These are phyloP conservation scores for Mycena maculata DNA, from an alignment of 768 basidiomycete genomes.

Conservation along the genomic window DNA sequence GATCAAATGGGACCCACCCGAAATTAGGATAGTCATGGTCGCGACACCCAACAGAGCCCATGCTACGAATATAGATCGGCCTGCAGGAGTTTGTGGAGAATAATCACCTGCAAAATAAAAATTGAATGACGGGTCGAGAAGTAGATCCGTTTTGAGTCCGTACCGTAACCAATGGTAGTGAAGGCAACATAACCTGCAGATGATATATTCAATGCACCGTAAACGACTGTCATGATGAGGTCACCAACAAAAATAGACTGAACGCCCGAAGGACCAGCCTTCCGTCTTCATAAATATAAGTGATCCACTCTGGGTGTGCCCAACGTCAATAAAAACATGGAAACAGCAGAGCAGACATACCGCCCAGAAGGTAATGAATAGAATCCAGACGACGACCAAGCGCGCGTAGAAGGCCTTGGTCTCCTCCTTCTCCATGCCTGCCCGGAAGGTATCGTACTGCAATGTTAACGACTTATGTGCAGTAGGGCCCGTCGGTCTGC, in stretches of 20 bases:
- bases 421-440: constrained; percentile 55
- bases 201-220: neutral
- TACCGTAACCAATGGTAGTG: constrained; percentile 78
- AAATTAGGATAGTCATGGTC: constrained; percentile 80
- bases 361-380: constrained; percentile 86
- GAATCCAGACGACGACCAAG: constrained; percentile 62
- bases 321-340: neutral
- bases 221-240: neutral
- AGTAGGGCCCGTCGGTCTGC: constrained; percentile 6
- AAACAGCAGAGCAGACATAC: constrained; percentile 48
- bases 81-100: constrained; percentile 70
- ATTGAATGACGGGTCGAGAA: neutral
- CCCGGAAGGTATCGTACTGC: constrained; percentile 48
- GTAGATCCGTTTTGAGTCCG: neutral
- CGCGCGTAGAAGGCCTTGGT: constrained; percentile 68
- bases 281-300: constrained; percentile 78
- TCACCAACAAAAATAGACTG: constrained; percentile 79
- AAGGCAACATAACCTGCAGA: constrained; percentile 75
- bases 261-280: constrained; percentile 69
- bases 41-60: constrained; percentile 85
- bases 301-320: constrained; percentile 64
- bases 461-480: constrained; percentile 34
- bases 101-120: constrained; percentile 62
- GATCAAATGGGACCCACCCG: constrained; percentile 55
- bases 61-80: constrained; percentile 79